A percentile compares a stretch with the other conserved stretches of the same genome.
These are phyloP conservation scores for Psophocarpus tetragonolobus DNA, from an alignment of 306 rosid species.

Conservation along the genomic window DNA sequence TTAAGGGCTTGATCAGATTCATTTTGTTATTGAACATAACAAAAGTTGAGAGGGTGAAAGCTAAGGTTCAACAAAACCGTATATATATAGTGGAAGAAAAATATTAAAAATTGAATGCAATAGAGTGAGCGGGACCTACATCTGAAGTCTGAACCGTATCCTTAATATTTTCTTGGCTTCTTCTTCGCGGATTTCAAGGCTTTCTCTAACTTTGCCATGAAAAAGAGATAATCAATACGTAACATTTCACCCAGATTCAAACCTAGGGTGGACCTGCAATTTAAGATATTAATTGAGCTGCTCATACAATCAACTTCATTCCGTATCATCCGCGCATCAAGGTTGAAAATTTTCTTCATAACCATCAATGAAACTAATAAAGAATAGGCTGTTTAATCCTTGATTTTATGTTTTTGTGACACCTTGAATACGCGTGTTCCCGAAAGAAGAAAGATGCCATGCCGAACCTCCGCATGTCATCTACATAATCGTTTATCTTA, in stretches of 20 bases:
- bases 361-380: background rate
- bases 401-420: background rate
- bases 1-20: slow-evolving; percentile 23
- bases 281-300: background rate
- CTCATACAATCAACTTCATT: background rate
- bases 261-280: background rate
- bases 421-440: slow-evolving; percentile 18
- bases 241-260: background rate
- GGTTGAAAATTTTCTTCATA: background rate
- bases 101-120: background rate
- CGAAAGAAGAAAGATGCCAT: background rate
- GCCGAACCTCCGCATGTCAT: background rate
- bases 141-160: background rate
- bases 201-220: background rate
- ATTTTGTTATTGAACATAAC: slow-evolving; percentile 5
- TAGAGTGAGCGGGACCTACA: background rate
- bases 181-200: background rate
- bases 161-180: background rate
- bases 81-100: slow-evolving; percentile 3
- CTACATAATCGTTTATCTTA: background rate
- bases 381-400: background rate
- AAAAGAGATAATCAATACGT: background rate
- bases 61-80: background rate
- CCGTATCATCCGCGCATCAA: background rate
- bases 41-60: slow-evolving; percentile 25